Evolutionary conservation across 1,284 basidiomycete species (phyloP).

Genomic region (Sphagnurus paluster): DNA sequence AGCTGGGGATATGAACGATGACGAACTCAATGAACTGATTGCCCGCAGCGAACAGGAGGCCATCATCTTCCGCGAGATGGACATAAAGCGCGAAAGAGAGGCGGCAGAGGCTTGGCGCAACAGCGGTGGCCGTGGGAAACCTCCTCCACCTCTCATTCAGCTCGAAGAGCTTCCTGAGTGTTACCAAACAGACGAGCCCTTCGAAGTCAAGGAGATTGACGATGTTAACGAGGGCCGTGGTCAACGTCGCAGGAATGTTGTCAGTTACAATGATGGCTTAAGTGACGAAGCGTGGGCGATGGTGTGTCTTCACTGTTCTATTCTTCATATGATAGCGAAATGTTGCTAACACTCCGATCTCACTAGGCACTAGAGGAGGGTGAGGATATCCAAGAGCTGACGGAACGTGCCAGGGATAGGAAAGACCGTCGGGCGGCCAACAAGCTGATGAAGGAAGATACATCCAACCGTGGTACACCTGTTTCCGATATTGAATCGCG

Average conservation of each 20-base stretch:
- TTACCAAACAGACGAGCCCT: constrained; percentile 85
- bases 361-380: constrained; percentile 81
- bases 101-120: constrained; percentile 72
- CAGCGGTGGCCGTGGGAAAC: constrained; percentile 76
- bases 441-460: constrained; percentile 54
- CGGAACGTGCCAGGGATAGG: constrained; percentile 61
- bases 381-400: constrained; percentile 80
- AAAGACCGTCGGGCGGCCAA: constrained; percentile 59
- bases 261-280: constrained; percentile 94
- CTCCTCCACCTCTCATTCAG: constrained; percentile 80
- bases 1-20: constrained; percentile 94
- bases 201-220: constrained; percentile 66
- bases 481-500: constrained; percentile 60
- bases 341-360: constrained; percentile 1
- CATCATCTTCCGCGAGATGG: constrained; percentile 82
- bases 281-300: constrained; percentile 93
- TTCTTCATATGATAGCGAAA: background rate
- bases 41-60: constrained; percentile 85
- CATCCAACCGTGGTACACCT: constrained; percentile 59
- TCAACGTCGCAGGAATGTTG: constrained; percentile 79
- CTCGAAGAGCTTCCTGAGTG: constrained; percentile 92
- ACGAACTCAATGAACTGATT: constrained; percentile 94
- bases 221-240: constrained; percentile 81
- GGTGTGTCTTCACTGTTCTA: constrained; percentile 43
- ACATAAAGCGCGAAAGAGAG: constrained; percentile 79